Evolutionary conservation across 148 eudicot species (phyloP).

Genomic region (Beta vulgaris): DNA sequence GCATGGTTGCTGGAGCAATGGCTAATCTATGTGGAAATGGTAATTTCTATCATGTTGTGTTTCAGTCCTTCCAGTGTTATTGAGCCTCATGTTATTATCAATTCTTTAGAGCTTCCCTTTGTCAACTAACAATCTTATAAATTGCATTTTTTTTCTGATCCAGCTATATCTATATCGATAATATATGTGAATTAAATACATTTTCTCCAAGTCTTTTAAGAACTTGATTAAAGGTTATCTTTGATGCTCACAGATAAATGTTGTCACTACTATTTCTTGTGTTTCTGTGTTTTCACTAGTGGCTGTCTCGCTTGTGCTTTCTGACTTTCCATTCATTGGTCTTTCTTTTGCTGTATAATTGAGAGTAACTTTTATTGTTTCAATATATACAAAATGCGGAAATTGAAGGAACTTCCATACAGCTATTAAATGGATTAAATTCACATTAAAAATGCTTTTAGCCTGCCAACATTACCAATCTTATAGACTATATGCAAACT

Average conservation of each 20-base stretch:
- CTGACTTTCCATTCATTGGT: not conserved
- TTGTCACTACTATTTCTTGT: not conserved
- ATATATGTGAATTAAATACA: not conserved
- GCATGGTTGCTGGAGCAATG: conserved; percentile 99
- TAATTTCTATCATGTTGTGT: conserved; percentile 27
- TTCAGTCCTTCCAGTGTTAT: not conserved
- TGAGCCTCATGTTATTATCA: not conserved
- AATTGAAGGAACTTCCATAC: not conserved
- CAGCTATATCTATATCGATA: not conserved
- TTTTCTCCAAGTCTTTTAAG: not conserved
- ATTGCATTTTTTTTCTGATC: not conserved
- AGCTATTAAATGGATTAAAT: not conserved
- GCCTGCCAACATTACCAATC: not conserved
- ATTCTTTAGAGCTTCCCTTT: not conserved
- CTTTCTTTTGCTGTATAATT: not conserved
- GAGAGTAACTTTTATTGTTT: not conserved
- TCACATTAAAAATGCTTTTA: not conserved
- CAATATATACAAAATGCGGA: not conserved
- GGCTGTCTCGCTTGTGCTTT: not conserved
- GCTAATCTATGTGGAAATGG: conserved; percentile 99
- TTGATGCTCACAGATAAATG: no score
- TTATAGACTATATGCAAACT: not conserved
- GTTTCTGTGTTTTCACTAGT: not conserved
- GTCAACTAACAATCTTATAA: not conserved
- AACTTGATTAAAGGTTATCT: not conserved